Evolutionary conservation across 169 alveolate species (phyloP), one percentile per base, ranked within the genome.

Genomic region (Theileria sp.): DNA sequence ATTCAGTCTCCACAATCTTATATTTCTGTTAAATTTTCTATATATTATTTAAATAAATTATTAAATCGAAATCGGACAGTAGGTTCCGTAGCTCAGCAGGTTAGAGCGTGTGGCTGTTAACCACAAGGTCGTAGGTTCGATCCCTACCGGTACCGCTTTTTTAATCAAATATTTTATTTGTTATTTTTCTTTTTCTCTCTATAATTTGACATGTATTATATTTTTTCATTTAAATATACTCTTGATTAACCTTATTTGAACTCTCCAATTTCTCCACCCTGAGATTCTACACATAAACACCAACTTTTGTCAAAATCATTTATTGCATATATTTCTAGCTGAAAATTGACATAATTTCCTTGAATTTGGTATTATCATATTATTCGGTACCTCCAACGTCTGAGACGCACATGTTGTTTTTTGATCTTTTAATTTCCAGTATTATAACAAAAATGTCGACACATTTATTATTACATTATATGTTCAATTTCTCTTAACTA

Each of bases 61-160:
- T 21, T 38, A 36, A 60, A 38, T 56, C 54, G 62, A 13, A 3
- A 0, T 12, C 67, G 64, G 56, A 25, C 0, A 1, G 30, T 66
- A 50, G 95, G 95, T 91, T 88, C 93, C 95, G 93, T 91, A 91
- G 95, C 95, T 91, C 92, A 91, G 95, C 87, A 80, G 95, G 95
- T 91, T 91, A 94, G 96, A 94, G 97, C 97, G 97, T 94, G 97
- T 94, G 97, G 97, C 97, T 94, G 97, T 93, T 94, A 94, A 94
- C 97, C 97, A 94, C 97, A 93, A 94, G 97, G 97, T 94, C 97
- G 97, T 91, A 89, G 97, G 97, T 94, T 94, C 97, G 97, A 94
- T 75, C 95, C 97, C 97, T 89, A 88, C 95, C 93, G 95, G 95
- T 84, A 91, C 95, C 95, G 93, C 71, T 34, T 25, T 86, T 58